Percentiles rank a stretch among this genome's conserved stretches.
These are phyloP conservation scores for Citrus cavaleriei DNA, from an alignment of 345 rosid genomes.

Conservation along the genomic window DNA sequence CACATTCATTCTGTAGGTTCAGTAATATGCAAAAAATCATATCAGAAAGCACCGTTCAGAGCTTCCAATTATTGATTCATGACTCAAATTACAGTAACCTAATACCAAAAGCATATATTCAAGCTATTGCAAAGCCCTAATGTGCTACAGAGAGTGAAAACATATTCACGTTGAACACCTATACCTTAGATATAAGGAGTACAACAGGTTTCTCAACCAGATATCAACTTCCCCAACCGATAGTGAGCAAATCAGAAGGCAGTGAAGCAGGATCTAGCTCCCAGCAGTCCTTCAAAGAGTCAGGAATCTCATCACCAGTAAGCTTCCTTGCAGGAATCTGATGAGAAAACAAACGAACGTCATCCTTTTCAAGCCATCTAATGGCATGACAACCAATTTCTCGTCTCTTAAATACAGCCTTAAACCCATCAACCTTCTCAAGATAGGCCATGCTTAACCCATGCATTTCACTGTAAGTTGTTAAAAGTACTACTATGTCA, in stretches of 20 bases:
- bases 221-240: slow-evolving; percentile 15
- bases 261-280: slow-evolving; percentile 80
- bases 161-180: neutral
- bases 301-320: slow-evolving; percentile 40
- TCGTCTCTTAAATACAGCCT: slow-evolving; percentile 58
- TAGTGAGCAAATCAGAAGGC: slow-evolving; percentile 39
- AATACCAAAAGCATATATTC: neutral
- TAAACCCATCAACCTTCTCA: slow-evolving; percentile 70
- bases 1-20: neutral
- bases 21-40: neutral
- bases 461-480: slow-evolving; percentile 58
- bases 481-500: slow-evolving; percentile 55
- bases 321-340: slow-evolving; percentile 85
- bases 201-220: neutral
- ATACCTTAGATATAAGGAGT: neutral
- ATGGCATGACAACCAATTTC: slow-evolving; percentile 66
- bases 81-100: neutral
- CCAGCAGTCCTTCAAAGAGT: slow-evolving; percentile 61
- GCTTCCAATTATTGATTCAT: neutral
- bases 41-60: neutral
- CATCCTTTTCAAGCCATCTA: slow-evolving; percentile 56
- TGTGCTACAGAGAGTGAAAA: neutral
- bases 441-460: slow-evolving; percentile 83
- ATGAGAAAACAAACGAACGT: slow-evolving; percentile 59
- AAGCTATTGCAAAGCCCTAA: neutral